phyloP scores from a whole-genome alignment of 352 stramenopile genomes.

The Globisporangium orthogonon region DNA sequence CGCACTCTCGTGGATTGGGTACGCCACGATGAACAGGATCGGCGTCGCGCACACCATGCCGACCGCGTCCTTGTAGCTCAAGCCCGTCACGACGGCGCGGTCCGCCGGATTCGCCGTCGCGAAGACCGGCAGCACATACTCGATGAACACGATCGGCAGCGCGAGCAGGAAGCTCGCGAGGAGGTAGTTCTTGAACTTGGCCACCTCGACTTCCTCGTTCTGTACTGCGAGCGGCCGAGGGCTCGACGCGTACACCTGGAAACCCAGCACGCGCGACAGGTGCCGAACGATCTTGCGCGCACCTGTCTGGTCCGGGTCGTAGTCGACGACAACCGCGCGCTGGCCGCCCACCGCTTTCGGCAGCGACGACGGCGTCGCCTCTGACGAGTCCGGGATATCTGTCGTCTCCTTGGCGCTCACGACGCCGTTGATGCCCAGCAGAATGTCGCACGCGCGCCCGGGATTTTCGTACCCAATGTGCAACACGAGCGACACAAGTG shows the following conservation, averaged over 20 bases:
- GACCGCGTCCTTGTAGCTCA: slow-evolving; percentile 49
- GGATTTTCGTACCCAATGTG: slow-evolving; percentile 29
- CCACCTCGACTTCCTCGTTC: slow-evolving; percentile 29
- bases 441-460: slow-evolving; percentile 13
- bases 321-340: slow-evolving; percentile 28
- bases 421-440: slow-evolving; percentile 33
- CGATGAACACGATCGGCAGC: slow-evolving; percentile 43
- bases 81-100: slow-evolving; percentile 22
- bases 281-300: slow-evolving; percentile 32
- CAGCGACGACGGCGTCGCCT: background rate
- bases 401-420: slow-evolving; percentile 16
- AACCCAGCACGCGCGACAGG: slow-evolving; percentile 30
- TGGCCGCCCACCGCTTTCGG: slow-evolving; percentile 12
- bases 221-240: slow-evolving; percentile 31
- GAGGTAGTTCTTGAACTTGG: slow-evolving; percentile 37
- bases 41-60: slow-evolving; percentile 61
- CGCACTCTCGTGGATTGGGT: slow-evolving; percentile 69
- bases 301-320: slow-evolving; percentile 34
- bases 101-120: slow-evolving; percentile 19
- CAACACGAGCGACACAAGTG: slow-evolving; percentile 45
- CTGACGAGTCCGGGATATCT: slow-evolving; percentile 6
- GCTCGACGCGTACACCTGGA: slow-evolving; percentile 43
- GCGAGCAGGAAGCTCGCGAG: slow-evolving; percentile 50
- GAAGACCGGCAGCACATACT: slow-evolving; percentile 47
- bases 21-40: slow-evolving; percentile 48